Conservation (phyloP, 2,329 filamentous ascomycete genomes). For the Fusarium cyanostomum region DNA sequence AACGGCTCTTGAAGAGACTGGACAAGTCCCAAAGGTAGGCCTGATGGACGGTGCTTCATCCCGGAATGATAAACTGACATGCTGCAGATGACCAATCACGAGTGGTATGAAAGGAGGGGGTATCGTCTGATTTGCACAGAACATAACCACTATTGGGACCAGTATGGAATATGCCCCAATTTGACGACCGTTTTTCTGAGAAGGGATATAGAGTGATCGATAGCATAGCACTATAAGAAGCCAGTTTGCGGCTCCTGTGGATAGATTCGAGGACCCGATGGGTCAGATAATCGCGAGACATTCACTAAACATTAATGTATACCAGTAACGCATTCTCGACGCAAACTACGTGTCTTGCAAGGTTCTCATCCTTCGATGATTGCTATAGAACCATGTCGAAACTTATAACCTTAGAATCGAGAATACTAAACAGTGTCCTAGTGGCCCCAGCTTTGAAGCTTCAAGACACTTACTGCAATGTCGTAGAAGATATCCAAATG, state of each 20-base stretch:
- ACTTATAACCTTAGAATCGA: too few relatives aligned
- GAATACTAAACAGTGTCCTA: too few relatives aligned
- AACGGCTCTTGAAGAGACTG: not conserved
- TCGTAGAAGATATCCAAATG: too few relatives aligned
- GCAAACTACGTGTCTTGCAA: too few relatives aligned
- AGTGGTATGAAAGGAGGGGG: slow-evolving; percentile 44
- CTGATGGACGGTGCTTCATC: rapidly evolving
- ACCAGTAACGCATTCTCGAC: too few relatives aligned
- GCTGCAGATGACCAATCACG: slow-evolving; percentile 40
- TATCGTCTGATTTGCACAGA: slow-evolving; percentile 40
- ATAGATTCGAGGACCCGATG: too few relatives aligned
- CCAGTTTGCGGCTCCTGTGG: not conserved
- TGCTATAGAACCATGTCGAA: too few relatives aligned
- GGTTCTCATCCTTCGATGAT: too few relatives aligned
- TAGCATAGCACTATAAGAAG: not conserved
- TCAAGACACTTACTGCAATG: too few relatives aligned
- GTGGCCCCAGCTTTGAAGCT: too few relatives aligned
- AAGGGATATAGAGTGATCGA: slow-evolving; percentile 9
- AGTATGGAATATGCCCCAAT: not conserved
- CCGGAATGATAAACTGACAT: not conserved
- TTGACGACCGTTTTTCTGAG: slow-evolving; percentile 19
- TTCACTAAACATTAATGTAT: too few relatives aligned
- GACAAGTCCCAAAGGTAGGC: slow-evolving; percentile 18
- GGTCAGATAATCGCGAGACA: too few relatives aligned
- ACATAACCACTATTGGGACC: not conserved